A percentile compares a stretch with the other conserved stretches of the same genome.
These are phyloP conservation scores for Exserohilum rostratum DNA, from an alignment of 2,329 filamentous ascomycete species.

Conservation along the genomic window DNA sequence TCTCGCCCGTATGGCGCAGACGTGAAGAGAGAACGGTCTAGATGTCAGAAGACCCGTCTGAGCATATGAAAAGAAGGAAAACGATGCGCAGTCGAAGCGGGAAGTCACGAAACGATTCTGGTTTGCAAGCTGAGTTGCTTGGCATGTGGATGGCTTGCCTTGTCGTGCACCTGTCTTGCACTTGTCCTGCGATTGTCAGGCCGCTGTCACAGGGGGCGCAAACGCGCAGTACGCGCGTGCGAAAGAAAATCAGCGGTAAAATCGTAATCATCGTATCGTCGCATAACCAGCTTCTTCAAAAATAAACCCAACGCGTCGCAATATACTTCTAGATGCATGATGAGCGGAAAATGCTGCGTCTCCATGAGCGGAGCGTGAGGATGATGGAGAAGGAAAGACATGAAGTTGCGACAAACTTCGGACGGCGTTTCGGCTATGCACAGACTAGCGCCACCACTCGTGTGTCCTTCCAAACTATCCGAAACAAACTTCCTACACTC, in stretches of 20 bases:
- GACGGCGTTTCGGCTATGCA: neutral
- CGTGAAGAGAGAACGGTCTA: neutral
- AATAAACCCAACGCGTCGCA: too few species aligned
- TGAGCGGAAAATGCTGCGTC: too few species aligned
- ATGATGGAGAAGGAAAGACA: neutral
- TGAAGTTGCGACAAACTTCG: neutral
- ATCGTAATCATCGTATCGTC: too few species aligned
- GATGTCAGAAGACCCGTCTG: neutral
- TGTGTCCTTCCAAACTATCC: neutral
- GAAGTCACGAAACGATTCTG: too few species aligned
- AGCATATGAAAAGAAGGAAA: neutral
- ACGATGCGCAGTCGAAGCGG: neutral
- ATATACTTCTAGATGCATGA: too few species aligned
- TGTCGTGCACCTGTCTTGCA: neutral
- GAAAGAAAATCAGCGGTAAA: too few species aligned
- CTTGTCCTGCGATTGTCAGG: neutral
- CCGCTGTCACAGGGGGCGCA: neutral
- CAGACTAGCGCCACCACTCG: neutral
- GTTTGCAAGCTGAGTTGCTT: neutral
- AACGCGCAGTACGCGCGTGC: neutral
- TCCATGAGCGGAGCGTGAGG: too few species aligned
- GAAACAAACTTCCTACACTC: neutral
- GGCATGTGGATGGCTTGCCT: neutral
- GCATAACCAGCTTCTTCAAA: too few species aligned
- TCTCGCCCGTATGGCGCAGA: neutral